Evolutionary conservation across 331 rosid species (phyloP), one percentile per base, ranked within the genome.

Genomic region (Pyracantha coccinea): DNA sequence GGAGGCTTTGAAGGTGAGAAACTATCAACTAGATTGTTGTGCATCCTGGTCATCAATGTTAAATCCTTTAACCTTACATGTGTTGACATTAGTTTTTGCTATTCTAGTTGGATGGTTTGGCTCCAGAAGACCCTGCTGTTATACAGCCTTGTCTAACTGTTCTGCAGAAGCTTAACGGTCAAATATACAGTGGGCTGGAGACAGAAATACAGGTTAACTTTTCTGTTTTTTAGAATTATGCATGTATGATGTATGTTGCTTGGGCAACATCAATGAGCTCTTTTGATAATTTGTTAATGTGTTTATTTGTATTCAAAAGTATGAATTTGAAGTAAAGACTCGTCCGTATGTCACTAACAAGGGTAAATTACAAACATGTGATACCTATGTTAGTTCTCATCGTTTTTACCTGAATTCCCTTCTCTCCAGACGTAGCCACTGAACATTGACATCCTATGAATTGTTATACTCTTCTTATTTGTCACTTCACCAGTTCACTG

Each of bases 71-170:
- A 38, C 73, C 50, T 67, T 73, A 31, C n/a, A 53, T 70, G 19
- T 73, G 60, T 65, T 75, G 67, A 85, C 54, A 32, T 84, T 23
- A 38, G 69, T 59, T 23, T 33, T 84, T 65, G 53, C 69, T 65
- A 35, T 81, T 77, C 69, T 83, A 91, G 97, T 83, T 90, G 86
- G 91, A 89, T 68, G 79, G 72, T 77, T 66, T 73, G 80, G 77
- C 79, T 64, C 60, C 84, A 21, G 87, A 89, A 67, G 87, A 81
- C 60, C 89, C 88, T 74, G 91, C 95, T 69, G 79, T 77, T 73
- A 47, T 88, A 81, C 82, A 85, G 78, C 99, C 97, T 80, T 90
- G 89, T 80, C 54, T 87, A 65, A 79, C 95, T 41, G 89, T 94
- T 58, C 81, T 94, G 83, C 83, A 82, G 78, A 92, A 81, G 80